phyloP scores from a whole-genome alignment of 1,284 basidiomycete genomes.

The Wolfiporia cocos region DNA sequence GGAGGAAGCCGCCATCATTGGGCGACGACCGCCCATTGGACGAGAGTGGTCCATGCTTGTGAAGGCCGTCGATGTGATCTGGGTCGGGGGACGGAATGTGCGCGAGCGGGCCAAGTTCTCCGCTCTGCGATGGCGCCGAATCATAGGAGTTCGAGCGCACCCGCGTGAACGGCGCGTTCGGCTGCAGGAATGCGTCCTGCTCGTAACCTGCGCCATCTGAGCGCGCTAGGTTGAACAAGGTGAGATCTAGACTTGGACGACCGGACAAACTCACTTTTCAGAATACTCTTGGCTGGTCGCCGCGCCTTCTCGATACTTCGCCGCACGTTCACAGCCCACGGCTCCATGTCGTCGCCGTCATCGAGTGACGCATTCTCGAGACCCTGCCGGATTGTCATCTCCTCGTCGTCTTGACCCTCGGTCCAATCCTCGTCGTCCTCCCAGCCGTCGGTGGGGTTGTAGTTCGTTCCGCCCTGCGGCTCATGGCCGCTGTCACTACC shows the following conservation, averaged over 20 bases:
- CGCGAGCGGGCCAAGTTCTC: slow-evolving; percentile 68
- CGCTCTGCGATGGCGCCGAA: slow-evolving; percentile 41
- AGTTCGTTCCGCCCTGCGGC: slow-evolving; percentile 32
- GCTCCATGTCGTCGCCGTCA: slow-evolving; percentile 54
- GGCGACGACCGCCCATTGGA: slow-evolving; percentile 20
- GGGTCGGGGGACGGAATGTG: slow-evolving; percentile 77
- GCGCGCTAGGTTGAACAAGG: slow-evolving; percentile 17
- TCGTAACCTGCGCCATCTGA: slow-evolving; percentile 59
- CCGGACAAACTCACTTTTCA: slow-evolving; percentile 67
- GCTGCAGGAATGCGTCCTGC: slow-evolving; percentile 50
- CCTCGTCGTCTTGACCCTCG: slow-evolving; percentile 67
- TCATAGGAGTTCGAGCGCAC: slow-evolving; percentile 79
- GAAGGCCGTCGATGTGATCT: slow-evolving; percentile 81
- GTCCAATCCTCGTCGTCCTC: slow-evolving; percentile 65
- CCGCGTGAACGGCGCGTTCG: slow-evolving; percentile 40
- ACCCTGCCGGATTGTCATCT: slow-evolving; percentile 64
- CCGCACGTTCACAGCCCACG: slow-evolving; percentile 68
- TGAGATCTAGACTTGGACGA: slow-evolving; percentile 16
- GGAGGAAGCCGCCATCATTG: slow-evolving; percentile 33
- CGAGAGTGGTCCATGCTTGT: slow-evolving; percentile 51
- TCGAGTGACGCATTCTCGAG: slow-evolving; percentile 40
- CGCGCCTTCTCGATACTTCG: slow-evolving; percentile 59
- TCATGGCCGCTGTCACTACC: slow-evolving; percentile 41
- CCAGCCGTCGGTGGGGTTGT: slow-evolving; percentile 52
- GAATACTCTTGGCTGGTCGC: slow-evolving; percentile 76